Evolutionary conservation across 192 early-diverging fungal genomes (phyloP).

Genomic region (Chytriomyces hyalinus): DNA sequence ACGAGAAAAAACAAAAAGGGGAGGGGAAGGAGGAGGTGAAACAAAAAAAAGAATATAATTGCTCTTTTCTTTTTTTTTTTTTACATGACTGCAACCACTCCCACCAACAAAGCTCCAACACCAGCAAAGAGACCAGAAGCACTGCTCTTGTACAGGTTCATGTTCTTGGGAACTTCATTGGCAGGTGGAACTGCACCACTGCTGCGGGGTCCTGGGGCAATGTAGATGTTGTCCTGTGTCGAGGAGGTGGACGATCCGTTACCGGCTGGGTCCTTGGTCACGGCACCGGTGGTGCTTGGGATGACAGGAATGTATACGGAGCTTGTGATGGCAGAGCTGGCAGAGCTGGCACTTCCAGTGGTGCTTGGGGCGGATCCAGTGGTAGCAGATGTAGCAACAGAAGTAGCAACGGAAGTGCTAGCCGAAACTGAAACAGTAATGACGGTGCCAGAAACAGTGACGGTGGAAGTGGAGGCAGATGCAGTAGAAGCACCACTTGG

Average conservation of each 20-base stretch:
- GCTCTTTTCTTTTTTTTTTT: too few relatives aligned
- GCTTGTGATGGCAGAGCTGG: background rate
- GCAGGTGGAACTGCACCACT: too few relatives aligned
- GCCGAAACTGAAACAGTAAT: too few relatives aligned
- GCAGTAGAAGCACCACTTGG: background rate
- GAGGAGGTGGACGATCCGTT: background rate
- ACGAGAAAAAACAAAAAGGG: too few relatives aligned
- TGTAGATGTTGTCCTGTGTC: too few relatives aligned
- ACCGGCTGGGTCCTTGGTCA: background rate
- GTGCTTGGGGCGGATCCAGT: background rate
- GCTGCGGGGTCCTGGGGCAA: too few relatives aligned
- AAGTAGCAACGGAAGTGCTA: background rate
- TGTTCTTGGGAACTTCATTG: too few relatives aligned
- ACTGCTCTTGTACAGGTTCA: too few relatives aligned
- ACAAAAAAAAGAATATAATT: too few relatives aligned
- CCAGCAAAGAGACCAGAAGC: too few relatives aligned
- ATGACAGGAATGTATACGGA: background rate
- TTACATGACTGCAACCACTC: background rate
- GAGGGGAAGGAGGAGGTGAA: too few relatives aligned
- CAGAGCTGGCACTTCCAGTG: background rate
- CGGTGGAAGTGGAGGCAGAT: background rate
- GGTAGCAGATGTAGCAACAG: background rate
- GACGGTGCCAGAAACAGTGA: too few relatives aligned
- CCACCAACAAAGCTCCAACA: background rate
- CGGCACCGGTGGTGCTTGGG: background rate